phyloP scores from a whole-genome alignment of 148 eudicot species.

The Suaeda aralocaspica region DNA sequence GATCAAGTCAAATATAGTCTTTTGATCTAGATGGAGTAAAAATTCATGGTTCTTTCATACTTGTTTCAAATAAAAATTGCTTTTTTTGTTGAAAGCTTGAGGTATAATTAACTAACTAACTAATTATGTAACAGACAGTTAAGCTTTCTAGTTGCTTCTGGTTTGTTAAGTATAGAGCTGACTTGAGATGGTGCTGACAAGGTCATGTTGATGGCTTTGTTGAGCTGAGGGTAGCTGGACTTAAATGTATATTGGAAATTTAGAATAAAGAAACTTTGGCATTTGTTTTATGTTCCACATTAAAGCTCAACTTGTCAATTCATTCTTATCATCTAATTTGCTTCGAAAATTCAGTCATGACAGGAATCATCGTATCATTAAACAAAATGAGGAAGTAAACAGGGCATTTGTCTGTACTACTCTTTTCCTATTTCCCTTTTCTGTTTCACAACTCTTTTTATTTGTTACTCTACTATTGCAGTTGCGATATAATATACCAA shows the following conservation, averaged over 20 bases:
- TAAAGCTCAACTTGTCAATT: not conserved
- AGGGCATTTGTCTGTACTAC: not conserved
- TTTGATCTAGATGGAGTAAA: no score
- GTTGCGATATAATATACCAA: not conserved
- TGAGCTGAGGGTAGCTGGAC: not conserved
- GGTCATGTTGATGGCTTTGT: not conserved
- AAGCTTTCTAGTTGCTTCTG: constrained; percentile 1
- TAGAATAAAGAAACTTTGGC: not conserved
- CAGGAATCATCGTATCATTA: not conserved
- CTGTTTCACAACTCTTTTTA: not conserved
- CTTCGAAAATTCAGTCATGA: not conserved
- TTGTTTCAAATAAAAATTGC: no score
- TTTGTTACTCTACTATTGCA: not conserved
- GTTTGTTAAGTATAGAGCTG: no score
- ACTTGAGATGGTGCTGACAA: not conserved
- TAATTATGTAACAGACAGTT: not conserved
- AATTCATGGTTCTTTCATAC: no score
- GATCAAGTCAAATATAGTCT: no score
- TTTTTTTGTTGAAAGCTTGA: no score
- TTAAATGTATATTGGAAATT: not conserved
- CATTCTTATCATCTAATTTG: not conserved
- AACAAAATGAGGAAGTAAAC: not conserved
- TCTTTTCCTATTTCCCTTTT: not conserved
- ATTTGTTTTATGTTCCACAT: not conserved
- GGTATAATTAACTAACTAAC: no score